Base-by-base conservation (phyloP, 306 rosid species). In the Adenanthera pavonina region DNA sequence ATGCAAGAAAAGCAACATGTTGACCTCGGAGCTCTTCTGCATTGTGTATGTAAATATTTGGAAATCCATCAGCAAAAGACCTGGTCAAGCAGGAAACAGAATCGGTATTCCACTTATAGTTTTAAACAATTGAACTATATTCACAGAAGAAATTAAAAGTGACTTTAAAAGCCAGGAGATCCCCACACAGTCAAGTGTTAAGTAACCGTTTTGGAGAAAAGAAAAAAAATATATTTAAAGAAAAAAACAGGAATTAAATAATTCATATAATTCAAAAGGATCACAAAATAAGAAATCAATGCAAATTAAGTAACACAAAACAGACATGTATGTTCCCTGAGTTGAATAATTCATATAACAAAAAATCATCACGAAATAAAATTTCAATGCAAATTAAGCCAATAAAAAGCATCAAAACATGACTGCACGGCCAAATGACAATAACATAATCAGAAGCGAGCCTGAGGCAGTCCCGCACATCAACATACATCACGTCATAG, bases 11-110 rank as follows among this genome's bases (percentile, higher is more conserved):
- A 65, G 98, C 99, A 38, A 95, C 98, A 80, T 95, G 98, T 83
- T 95, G 85, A n/a, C 98, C 99, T 59, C 97, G 89, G 69, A 95
- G 97, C 60, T 90, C 98, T 86, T 95, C 97, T 16, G 99, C 98
- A 79, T 95, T 83, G 67, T 93, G 76, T 78, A 93, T 95, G 49
- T 87, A 95, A 54, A 95, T 71, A 83, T 93, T 95, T 72, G 99
- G 98, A 84, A 95, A 95, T 13, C 99, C 97, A 86, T 95, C 99
- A 47, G 92, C 94, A 77, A 95, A 95, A 48, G 86, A 87, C 95
- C 99, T 93, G 94, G 46, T 84, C n/a, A 69, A 75, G 48, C 65
- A 86, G 73, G 81, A 66, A 86, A 72, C 17, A 38, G 8, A 68
- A 36, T 78, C 78, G 83, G 64, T 40, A 69, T 80, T 75, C 61